These are phyloP conservation scores for Abrus precatorius DNA, from an alignment of 306 rosid species.

Conservation along the genomic window DNA sequence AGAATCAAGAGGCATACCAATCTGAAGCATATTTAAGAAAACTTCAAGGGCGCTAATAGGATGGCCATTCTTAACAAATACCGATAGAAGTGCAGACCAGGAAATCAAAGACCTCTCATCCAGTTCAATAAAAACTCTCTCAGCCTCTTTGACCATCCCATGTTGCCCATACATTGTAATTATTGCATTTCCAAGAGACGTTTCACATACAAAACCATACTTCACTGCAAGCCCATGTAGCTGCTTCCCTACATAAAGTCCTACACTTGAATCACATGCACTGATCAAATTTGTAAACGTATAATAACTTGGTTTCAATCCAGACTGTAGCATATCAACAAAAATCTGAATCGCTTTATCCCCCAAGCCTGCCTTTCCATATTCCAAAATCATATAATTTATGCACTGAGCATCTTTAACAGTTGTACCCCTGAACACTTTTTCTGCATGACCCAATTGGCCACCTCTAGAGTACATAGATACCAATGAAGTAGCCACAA, in stretches of 20 bases:
- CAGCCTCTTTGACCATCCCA: conserved; percentile 60
- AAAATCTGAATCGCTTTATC: conserved; percentile 52
- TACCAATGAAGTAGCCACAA: conserved; percentile 63
- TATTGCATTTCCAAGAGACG: conserved; percentile 58
- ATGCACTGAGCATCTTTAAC: conserved; percentile 60
- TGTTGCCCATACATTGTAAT: conserved; percentile 62
- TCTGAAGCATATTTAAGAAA: conserved; percentile 53
- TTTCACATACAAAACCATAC: conserved; percentile 51
- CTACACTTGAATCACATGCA: conserved; percentile 45
- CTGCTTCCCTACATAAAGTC: conserved; percentile 52
- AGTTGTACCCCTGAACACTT: conserved; percentile 49
- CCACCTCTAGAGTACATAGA: conserved; percentile 62
- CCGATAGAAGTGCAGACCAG: conserved; percentile 59
- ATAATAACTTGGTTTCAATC: conserved; percentile 53
- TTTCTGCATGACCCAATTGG: conserved; percentile 54
- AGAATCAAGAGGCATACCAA: conserved; percentile 53
- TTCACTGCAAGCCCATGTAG: conserved; percentile 60
- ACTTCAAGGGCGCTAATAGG: conserved; percentile 41
- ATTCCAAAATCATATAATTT: conserved; percentile 65
- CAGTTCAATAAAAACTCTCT: conserved; percentile 48
- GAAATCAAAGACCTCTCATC: conserved; percentile 55
- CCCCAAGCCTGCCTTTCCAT: conserved; percentile 58
- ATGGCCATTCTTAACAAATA: conserved; percentile 48
- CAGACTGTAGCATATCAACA: conserved; percentile 53
- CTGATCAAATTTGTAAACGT: conserved; percentile 59